Evolutionary conservation across 2,329 filamentous ascomycete species (phyloP), one percentile per base, ranked within the genome.

Genomic region (Lecanoromycetidae sp.): DNA sequence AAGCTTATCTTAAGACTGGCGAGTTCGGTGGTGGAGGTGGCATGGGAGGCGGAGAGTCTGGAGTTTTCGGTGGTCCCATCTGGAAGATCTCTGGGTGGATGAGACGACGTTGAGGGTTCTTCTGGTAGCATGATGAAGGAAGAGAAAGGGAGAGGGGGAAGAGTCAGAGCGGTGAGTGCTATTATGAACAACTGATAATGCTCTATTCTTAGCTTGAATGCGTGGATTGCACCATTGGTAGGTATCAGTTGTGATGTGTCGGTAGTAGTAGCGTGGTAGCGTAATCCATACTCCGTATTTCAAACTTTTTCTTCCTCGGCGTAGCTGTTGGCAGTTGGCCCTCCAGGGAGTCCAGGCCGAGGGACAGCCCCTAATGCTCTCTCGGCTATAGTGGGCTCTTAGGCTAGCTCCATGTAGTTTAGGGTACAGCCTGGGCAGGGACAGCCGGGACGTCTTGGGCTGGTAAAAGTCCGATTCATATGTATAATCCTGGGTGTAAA

Each of bases 1-100:
- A 88, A 75, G 68, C 64, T 82, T 70, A 75, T 68, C 66, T 76
- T 76, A 75, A 80, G 76, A 76, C 66, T 63, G 69, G 71, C 58
- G 69, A 75, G 71, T 76, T 79, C 71, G 63, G 63, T 55, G 68
- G 67, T 51, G 66, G 67, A 34, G 68, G 63, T 50, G 66, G 66
- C 39, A 63, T 65, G 7, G 44, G 43, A 17, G 46, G 46, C 8
- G 44, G 38, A 9, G 33, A 41, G 45, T 54, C 42, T 13, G 27
- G 38, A 36, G 44, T 25, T 27, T 50, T 48, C 41, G 39, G 49
- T 42, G 49, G 49, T n/a, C n/a, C n/a, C 49, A 51, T 51, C 45
- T 51, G 49, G 45, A 38, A 35, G 34, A 25, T 45, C n/a, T 34
- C 17, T 34, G 12, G 45, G 40, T 36, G 49, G 45, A 44, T 46